phyloP scores from a whole-genome alignment of 2,329 filamentous ascomycete species.

The Grosmannia penicillata region DNA sequence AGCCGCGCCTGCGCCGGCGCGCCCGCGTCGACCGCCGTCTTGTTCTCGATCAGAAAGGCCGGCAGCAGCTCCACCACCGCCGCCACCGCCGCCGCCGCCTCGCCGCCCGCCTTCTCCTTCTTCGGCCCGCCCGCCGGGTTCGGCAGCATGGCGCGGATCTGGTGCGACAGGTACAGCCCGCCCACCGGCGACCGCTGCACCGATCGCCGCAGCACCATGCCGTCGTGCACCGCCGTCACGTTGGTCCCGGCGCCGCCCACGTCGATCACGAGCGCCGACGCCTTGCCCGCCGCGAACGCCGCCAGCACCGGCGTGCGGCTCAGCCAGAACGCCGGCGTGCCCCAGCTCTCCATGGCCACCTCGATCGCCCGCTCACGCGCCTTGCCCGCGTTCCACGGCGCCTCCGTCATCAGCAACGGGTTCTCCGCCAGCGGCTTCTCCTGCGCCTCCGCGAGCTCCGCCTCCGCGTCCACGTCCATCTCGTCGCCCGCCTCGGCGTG shows the following conservation, averaged over 20 bases:
- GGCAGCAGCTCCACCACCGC: conserved; percentile 57
- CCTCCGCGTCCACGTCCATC: conserved; percentile 50
- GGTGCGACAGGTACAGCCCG: conserved; percentile 78
- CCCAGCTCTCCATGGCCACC: conserved; percentile 95
- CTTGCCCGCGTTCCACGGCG: conserved; percentile 81
- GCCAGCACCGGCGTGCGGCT: conserved; percentile 79
- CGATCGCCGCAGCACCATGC: conserved; percentile 82
- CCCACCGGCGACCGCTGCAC: conserved; percentile 74
- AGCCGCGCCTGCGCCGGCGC: conserved; percentile 63
- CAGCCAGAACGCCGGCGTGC: conserved; percentile 85
- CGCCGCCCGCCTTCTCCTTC: too few species aligned
- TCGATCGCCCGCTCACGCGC: conserved; percentile 88
- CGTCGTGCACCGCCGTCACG: conserved; percentile 84
- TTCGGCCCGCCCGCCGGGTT: too few species aligned
- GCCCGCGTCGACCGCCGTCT: conserved; percentile 77
- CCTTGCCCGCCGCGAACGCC: conserved; percentile 84
- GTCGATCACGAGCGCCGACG: conserved; percentile 83
- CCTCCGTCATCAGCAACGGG: conserved; percentile 85
- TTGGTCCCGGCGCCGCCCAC: conserved; percentile 79
- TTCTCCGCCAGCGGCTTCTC: conserved; percentile 76
- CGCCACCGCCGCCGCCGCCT: conserved; percentile 42
- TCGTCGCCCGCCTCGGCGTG: conserved; percentile 38
- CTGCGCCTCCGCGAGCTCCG: conserved; percentile 30
- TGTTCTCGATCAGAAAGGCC: conserved; percentile 76
- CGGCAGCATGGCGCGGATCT: conserved; percentile 69